Evolutionary conservation across 768 basidiomycete genomes (phyloP), one percentile per base, ranked within the genome.

Genomic region (Phallus indusiatus): DNA sequence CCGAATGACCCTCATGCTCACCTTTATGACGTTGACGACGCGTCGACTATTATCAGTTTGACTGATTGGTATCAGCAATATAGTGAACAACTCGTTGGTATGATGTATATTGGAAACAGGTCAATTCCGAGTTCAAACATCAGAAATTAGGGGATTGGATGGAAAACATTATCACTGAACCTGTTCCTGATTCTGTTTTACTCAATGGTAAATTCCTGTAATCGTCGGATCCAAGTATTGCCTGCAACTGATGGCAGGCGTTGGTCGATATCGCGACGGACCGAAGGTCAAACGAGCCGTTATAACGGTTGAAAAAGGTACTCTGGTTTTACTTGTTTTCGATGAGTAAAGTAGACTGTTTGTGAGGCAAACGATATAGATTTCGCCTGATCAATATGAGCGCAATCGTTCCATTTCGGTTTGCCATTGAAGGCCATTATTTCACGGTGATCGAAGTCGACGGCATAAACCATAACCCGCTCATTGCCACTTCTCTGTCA

Each of bases 1-100:
- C 57, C 57, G 5, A 3, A 51, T n/a, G 57, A 59, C 50, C 57
- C 57, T 18, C 57, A 59, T 46, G 33, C 17, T 17, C 22, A 60
- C 36, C 61, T 69, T 54, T 76, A 75, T 54, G 71, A 68, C 53
- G 56, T 72, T 48, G 71, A 72, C 55, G 63, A 71, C 60, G 79
- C 79, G 67, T 65, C 69, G 16, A 81, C 80, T 9, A 64, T 81
- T 35, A 77, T 80, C 60, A 76, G 76, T 1, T 66, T 80, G 17
- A 72, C 75, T 1, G 78, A 80, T 62, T 80, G 78, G 77, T 77
- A 68, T 9, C 68, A 68, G n/a, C 20, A 56, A 6, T 54, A 59
- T 50, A 37, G 36, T 14, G 57, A 59, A 36, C 28, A 53, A 28
- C 33, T 59, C 17, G 48, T 48, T 52, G 48, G 57, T 59, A 35